Percentiles rank a stretch among this genome's conserved stretches.
Evolutionary conservation across 2,329 filamentous ascomycete genomes (phyloP).

Genomic region (Balansia obtecta): DNA sequence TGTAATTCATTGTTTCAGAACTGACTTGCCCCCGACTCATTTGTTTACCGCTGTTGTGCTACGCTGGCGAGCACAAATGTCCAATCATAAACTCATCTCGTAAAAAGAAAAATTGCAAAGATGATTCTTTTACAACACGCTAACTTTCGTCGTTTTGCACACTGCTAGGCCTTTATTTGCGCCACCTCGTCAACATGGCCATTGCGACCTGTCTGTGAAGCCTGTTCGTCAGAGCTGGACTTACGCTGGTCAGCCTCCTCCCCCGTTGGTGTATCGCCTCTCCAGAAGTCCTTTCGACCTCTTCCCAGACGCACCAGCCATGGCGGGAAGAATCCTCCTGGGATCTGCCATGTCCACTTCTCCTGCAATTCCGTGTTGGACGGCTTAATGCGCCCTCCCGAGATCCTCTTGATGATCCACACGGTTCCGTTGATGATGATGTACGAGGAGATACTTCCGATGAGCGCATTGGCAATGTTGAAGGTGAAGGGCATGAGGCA

Average conservation of each 20-base stretch:
- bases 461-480: constrained; percentile 76
- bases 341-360: constrained; percentile 65
- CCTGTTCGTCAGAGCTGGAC: constrained; percentile 9
- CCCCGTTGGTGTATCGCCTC: constrained; percentile 17
- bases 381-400: constrained; percentile 59
- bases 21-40: too few species aligned
- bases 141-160: background rate
- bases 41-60: background rate
- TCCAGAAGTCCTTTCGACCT: constrained; percentile 69
- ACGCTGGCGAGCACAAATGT: background rate
- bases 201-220: constrained; percentile 5
- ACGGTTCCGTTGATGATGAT: constrained; percentile 61
- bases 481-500: constrained; percentile 84
- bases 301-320: constrained; percentile 53
- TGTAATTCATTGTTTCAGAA: too few species aligned
- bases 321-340: constrained; percentile 61
- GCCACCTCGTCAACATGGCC: background rate
- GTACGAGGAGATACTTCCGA: constrained; percentile 68
- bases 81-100: too few species aligned
- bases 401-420: constrained; percentile 54
- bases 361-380: constrained; percentile 67
- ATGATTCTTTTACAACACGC: background rate
- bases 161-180: background rate
- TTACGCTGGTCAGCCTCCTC: constrained; percentile 8
- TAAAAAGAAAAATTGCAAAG: background rate